A percentile compares a stretch with the other conserved stretches of the same genome.
Evolutionary conservation across 768 basidiomycete genomes (phyloP).

Genomic region (Glaciozyma antarctica): DNA sequence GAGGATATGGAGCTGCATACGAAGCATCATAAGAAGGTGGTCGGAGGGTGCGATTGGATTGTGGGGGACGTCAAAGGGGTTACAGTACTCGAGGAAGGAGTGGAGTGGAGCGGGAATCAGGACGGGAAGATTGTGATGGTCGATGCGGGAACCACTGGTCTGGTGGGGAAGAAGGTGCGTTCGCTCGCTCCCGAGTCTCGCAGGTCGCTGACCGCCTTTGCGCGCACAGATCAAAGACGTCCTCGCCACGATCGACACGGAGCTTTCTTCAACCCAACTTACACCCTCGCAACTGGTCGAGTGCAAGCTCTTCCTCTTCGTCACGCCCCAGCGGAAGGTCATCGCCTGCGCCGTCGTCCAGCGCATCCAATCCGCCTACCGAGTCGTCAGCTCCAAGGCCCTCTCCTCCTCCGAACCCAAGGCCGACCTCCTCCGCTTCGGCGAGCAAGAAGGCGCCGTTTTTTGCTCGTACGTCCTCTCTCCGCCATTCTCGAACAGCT

Average conservation of each 20-base stretch:
- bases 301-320: constrained; percentile 26
- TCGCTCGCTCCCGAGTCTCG: neutral
- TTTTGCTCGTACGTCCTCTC: constrained; percentile 31
- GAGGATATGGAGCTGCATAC: constrained; percentile 26
- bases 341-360: constrained; percentile 29
- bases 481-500: neutral
- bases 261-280: constrained; percentile 21
- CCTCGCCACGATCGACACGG: constrained; percentile 28
- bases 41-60: constrained; percentile 21
- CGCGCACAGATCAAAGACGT: constrained; percentile 24
- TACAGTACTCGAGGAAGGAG: constrained; percentile 12
- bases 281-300: constrained; percentile 14
- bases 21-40: constrained; percentile 25
- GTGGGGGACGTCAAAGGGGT: constrained; percentile 6
- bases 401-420: neutral
- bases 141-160: constrained; percentile 3
- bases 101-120: constrained; percentile 13
- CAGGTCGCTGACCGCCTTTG: neutral
- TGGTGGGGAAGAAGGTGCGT: constrained; percentile 10
- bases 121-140: constrained; percentile 19
- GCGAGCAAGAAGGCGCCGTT: constrained; percentile 27
- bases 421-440: constrained; percentile 20
- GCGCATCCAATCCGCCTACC: constrained; percentile 24
- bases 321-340: constrained; percentile 24
- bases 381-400: constrained; percentile 9